A percentile compares a stretch with the other conserved stretches of the same genome.
phyloP scores from a whole-genome alignment of 169 alveolate species.

The Plasmodium yoelii region DNA sequence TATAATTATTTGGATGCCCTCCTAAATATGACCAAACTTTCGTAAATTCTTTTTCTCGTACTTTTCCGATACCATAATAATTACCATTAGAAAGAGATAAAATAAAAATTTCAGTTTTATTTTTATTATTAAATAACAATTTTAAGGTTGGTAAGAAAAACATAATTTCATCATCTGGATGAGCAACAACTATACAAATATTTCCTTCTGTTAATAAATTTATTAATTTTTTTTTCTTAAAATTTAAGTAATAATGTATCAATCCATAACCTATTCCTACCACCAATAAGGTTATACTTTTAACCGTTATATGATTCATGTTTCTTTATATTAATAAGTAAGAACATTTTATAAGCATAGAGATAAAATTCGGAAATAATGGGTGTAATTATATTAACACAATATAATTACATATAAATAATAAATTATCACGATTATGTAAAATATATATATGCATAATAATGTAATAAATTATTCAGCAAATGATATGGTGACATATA shows the following conservation, averaged over 20 bases:
- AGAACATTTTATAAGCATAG: background rate
- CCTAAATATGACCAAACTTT: conserved; percentile 78
- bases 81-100: conserved; percentile 75
- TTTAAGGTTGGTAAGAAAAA: conserved; percentile 91
- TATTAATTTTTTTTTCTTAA: conserved; percentile 17
- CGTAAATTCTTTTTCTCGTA: conserved; percentile 73
- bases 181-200: conserved; percentile 88
- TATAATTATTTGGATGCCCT: conserved; percentile 31
- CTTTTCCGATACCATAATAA: conserved; percentile 77
- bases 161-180: conserved; percentile 96
- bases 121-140: conserved; percentile 76
- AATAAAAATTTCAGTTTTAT: conserved; percentile 55
- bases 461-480: too few species aligned
- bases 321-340: background rate
- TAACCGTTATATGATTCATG: background rate
- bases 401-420: too few species aligned
- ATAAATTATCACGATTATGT: too few species aligned
- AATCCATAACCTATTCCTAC: background rate
- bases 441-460: too few species aligned
- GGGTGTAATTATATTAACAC: too few species aligned
- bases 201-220: conserved; percentile 10
- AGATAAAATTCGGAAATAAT: background rate
- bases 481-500: too few species aligned
- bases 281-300: background rate
- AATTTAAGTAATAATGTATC: conserved; percentile 3